Evolutionary conservation across 2,329 filamentous ascomycete genomes (phyloP), one percentile per base, ranked within the genome.

Genomic region (Colletotrichum tropicale): DNA sequence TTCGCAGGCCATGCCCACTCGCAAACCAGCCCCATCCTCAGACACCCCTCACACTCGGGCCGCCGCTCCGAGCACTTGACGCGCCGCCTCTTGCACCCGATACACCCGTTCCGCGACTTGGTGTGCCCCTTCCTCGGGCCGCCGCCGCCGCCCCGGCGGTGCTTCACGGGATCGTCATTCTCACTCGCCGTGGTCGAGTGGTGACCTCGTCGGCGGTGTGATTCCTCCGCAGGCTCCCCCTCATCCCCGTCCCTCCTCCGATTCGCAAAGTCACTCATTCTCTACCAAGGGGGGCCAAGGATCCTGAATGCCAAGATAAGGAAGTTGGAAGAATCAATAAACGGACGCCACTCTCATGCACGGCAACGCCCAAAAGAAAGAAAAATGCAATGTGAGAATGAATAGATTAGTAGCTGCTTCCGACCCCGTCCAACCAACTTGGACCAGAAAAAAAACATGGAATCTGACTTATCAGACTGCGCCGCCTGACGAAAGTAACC

Each of bases 51-150:
- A 74, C 86, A 87, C 24, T 82, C 79, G 21, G 85, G 85, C 16
- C 74, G 75, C 2, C 68, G 78, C 72, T 87, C 83, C 34, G 82
- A 81, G 76, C 87, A 88, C 80, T 89, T 89, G 70, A 89, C 87
- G 77, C 86, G 89, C 16, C 84, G 79, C 52, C 78, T 76, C 76
- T 84, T 84, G 72, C 83, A 85, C 32, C 69, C 81, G 16, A 78
- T 74, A 48, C 84, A 85, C 12, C 83, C 83, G 12, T 77, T 78
- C n/a, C 83, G 78, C 24, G 82, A 83, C 61, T 84, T 83, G 62
- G 79, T 83, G 56, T 84, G 83, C 8, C 83, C 83, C 67, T 83
- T 85, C 38, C 83, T 77, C 7, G 83, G 82, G 6, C 83, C 81
- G 83, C 5, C 79, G 79, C 32, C 62, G 80, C 32, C 62, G 26